Evolutionary conservation across 2,329 filamentous ascomycete genomes (phyloP).

Genomic region (Calonectria multiphialidica): DNA sequence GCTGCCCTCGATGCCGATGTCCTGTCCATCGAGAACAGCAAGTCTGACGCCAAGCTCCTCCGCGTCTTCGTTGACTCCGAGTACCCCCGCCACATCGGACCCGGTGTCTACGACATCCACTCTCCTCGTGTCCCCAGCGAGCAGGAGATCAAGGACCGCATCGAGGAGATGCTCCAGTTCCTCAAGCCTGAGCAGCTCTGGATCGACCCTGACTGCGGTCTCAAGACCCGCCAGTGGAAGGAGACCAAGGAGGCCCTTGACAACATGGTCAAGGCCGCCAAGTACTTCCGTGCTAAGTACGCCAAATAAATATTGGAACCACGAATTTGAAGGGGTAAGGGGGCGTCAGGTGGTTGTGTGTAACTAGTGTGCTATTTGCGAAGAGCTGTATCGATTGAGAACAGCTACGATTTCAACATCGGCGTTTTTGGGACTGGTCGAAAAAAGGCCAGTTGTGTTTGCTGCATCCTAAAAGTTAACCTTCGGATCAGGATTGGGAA

Average conservation of each 20-base stretch:
- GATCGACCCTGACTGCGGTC: conserved; percentile 99
- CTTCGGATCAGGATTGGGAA: conserved; percentile 46
- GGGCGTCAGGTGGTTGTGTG: conserved; percentile 44
- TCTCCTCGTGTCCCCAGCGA: conserved; percentile 96
- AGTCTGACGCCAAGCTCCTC: conserved; percentile 99
- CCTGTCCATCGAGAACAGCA: conserved; percentile 99
- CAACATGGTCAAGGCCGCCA: conserved; percentile 99
- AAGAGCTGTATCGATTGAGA: conserved; percentile 50
- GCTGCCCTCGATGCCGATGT: conserved; percentile 98
- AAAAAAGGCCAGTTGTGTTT: conserved; percentile 51
- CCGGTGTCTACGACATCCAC: conserved; percentile 99
- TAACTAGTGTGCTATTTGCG: conserved; percentile 48
- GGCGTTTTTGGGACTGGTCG: conserved; percentile 60
- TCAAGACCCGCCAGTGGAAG: conserved; percentile 99
- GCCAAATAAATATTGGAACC: conserved; percentile 64
- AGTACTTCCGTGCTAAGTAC: conserved; percentile 94
- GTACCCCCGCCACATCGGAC: conserved; percentile 98
- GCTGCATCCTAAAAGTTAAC: conserved; percentile 53
- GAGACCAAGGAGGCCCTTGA: conserved; percentile 96
- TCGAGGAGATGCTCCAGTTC: conserved; percentile 97
- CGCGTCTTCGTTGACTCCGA: conserved; percentile 98
- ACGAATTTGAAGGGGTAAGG: conserved; percentile 34
- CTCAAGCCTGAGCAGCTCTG: conserved; percentile 99
- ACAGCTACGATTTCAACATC: conserved; percentile 70
- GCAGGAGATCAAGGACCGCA: conserved; percentile 98